Conservation (phyloP, 164 flowering plant species). For the Macadamia tetraphylla region DNA sequence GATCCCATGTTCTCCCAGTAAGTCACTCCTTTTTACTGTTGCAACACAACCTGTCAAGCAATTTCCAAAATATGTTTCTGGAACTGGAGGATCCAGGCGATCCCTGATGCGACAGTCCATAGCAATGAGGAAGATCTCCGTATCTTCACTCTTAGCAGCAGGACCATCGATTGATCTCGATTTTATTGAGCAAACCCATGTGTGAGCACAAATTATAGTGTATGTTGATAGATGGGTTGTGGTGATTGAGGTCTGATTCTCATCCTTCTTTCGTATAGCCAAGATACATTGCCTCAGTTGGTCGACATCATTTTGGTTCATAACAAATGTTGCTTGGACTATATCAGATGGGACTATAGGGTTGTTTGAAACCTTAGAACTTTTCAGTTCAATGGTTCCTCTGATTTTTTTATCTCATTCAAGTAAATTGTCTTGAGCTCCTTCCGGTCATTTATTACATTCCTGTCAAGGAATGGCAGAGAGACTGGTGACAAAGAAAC, state of each 20-base stretch:
- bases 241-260: not conserved
- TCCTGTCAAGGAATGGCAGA: slow-evolving; percentile 10
- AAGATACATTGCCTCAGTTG: slow-evolving; percentile 15
- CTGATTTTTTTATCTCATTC: not conserved
- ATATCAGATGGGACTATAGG: not conserved
- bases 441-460: not conserved
- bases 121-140: not conserved
- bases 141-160: not conserved
- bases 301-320: slow-evolving; percentile 15
- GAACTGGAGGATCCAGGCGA: slow-evolving; percentile 15
- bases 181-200: too few species aligned
- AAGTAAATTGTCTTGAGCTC: slow-evolving; percentile 4
- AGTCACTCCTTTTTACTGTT: not conserved
- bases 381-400: too few species aligned
- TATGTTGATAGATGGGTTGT: not conserved
- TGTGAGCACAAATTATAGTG: too few species aligned
- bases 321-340: slow-evolving; percentile 22
- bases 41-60: slow-evolving; percentile 18
- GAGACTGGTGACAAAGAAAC: not conserved
- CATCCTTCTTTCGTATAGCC: slow-evolving; percentile 1
- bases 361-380: not conserved
- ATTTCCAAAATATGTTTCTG: slow-evolving; percentile 29
- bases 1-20: slow-evolving; percentile 24
- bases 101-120: slow-evolving; percentile 9
- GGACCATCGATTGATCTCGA: not conserved